Evolutionary conservation across 139 green algal species (phyloP).

Genomic region (Bryopsis sp.): DNA sequence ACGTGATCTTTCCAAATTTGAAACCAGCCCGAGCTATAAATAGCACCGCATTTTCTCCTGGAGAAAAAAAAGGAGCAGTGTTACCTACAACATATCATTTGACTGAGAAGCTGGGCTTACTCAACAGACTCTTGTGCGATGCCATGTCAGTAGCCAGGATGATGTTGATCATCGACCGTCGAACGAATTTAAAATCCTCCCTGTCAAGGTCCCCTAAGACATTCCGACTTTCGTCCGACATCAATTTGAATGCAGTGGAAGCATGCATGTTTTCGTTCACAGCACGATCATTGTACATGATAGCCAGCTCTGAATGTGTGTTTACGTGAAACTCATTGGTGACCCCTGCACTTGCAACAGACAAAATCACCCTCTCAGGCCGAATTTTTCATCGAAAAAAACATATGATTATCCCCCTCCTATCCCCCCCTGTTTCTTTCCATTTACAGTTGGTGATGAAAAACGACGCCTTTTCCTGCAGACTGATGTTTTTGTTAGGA

Average conservation of each 20-base stretch:
- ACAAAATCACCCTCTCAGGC: too few species aligned
- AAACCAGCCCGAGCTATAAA: neutral
- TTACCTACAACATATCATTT: neutral
- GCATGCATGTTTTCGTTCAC: constrained; percentile 62
- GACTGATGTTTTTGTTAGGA: too few species aligned
- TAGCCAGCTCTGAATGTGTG: constrained; percentile 30
- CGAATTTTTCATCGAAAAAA: too few species aligned
- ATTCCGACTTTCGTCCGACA: constrained; percentile 31
- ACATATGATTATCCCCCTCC: too few species aligned
- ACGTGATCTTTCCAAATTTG: neutral
- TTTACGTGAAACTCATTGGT: constrained; percentile 59
- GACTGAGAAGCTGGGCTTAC: neutral
- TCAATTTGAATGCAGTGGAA: constrained; percentile 27
- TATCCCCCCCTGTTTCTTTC: too few species aligned
- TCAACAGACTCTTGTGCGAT: constrained; percentile 26
- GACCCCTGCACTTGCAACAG: constrained; percentile 33
- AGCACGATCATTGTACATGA: constrained; percentile 51
- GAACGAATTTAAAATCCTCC: constrained; percentile 29
- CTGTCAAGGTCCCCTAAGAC: constrained; percentile 31
- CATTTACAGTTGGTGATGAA: too few species aligned
- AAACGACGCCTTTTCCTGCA: too few species aligned
- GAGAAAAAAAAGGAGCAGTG: neutral
- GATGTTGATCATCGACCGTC: constrained; percentile 40
- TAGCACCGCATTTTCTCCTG: neutral
- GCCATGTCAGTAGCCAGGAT: constrained; percentile 62